Base-by-base conservation (phyloP, 441 rosid species). In the Euphorbia celastroides region DNA sequence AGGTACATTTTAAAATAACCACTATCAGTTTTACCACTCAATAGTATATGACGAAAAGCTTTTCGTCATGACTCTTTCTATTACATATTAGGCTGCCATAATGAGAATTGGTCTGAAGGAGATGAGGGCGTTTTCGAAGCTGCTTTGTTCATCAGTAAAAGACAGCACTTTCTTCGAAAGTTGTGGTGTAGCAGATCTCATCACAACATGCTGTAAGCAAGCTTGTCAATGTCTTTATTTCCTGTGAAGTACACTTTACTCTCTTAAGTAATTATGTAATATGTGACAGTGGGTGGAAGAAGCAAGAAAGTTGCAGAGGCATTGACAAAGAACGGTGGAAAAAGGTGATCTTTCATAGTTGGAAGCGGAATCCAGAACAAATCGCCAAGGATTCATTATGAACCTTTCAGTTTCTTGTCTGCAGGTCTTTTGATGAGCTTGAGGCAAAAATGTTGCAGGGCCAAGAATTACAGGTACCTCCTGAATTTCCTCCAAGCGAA, bases 51-150 rank as follows among this genome's bases (percentile, higher is more conserved):
- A 27, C 69, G 31, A 61, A 51, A 48, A 36, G 23, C 31, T 26
- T 41, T 38, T 19, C 32, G 32, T 67, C 42, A 56, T 36, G 56
- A 23, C 60, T 1, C 9, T 50, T 69, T 34, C 12, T 65, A 5
- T 48, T 36, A 65, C 59, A 52, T 17, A 20, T 36, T 66, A 91
- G 99, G 99, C 99, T 66, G 99, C 97, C 23, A 85, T 94, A 66
- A 91, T 91, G 99, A 86, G 96, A 84, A 92, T 94, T 71, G 98
- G 98, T 68, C 78, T 92, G 31, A 79, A 89, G 85, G 98, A 94
- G 79, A 94, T 92, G 98, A 89, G 71, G 81, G 87, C 83, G 54
- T 86, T 92, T 31, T 94, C 98, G 44, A 88, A 92, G 82, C 82
- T 88, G 56, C 64, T 94, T 79, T 94, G 87, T 81, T 80, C 94